phyloP scores from a whole-genome alignment of 192 early-diverging fungal genomes.

The Coemansia pectinata region DNA sequence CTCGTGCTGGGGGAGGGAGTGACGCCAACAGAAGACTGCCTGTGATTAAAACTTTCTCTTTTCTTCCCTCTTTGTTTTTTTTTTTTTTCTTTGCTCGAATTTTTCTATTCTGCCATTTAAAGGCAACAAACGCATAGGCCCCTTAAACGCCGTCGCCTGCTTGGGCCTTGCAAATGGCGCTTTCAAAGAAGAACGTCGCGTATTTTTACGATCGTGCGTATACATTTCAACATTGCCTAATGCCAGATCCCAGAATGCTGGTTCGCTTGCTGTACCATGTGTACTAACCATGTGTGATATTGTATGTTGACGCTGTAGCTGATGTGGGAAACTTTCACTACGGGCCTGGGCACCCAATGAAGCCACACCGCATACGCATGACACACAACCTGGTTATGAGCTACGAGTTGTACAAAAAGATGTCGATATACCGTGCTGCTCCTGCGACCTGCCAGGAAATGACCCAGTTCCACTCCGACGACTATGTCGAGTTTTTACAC shows the following conservation, averaged over 20 bases:
- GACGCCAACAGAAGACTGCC: too few relatives aligned
- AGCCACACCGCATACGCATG: slow-evolving; percentile 95
- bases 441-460: slow-evolving; percentile 91
- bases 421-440: slow-evolving; percentile 81
- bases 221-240: background rate
- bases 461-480: slow-evolving; percentile 93
- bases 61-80: background rate
- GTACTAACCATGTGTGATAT: too few relatives aligned
- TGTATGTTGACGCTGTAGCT: slow-evolving; percentile 16
- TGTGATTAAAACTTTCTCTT: too few relatives aligned
- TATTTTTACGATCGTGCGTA: slow-evolving; percentile 57
- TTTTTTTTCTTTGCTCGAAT: background rate
- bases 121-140: background rate
- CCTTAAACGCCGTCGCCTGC: background rate
- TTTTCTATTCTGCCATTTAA: background rate
- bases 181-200: slow-evolving; percentile 50
- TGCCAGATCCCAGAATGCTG: background rate
- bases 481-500: slow-evolving; percentile 92
- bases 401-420: slow-evolving; percentile 94
- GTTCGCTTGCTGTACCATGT: background rate
- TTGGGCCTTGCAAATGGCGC: slow-evolving; percentile 15
- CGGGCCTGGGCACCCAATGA: slow-evolving; percentile 96
- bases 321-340: slow-evolving; percentile 86
- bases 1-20: too few relatives aligned
- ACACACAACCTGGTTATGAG: slow-evolving; percentile 94